Evolutionary conservation across 2,329 filamentous ascomycete genomes (phyloP).

Genomic region (Xylariaceae sp.): DNA sequence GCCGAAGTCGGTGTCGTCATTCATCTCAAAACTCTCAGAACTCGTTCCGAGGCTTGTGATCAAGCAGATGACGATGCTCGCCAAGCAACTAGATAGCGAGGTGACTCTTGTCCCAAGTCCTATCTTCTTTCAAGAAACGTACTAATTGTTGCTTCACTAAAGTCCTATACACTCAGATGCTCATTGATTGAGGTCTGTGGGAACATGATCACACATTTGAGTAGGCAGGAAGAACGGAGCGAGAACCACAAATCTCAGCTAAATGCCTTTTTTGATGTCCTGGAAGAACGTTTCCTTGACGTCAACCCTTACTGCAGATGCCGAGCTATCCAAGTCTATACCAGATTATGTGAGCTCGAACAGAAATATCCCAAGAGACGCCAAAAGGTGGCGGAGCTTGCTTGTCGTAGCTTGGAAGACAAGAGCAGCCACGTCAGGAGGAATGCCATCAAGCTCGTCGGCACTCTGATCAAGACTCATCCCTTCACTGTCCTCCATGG

Average conservation of each 20-base stretch:
- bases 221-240: slow-evolving; percentile 82
- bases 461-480: slow-evolving; percentile 85
- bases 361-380: slow-evolving; percentile 92
- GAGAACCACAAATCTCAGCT: slow-evolving; percentile 95
- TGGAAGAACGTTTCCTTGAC: slow-evolving; percentile 94
- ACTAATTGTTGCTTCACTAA: not conserved
- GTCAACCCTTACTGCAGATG: slow-evolving; percentile 95
- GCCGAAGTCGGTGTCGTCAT: slow-evolving; percentile 92
- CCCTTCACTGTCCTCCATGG: slow-evolving; percentile 91
- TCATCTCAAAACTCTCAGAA: slow-evolving; percentile 90
- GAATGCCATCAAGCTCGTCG: slow-evolving; percentile 90
- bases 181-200: slow-evolving; percentile 96
- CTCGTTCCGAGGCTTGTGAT: slow-evolving; percentile 87
- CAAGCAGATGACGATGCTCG: slow-evolving; percentile 93
- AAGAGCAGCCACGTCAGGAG: slow-evolving; percentile 96
- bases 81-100: slow-evolving; percentile 94
- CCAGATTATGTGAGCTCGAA: slow-evolving; percentile 88
- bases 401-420: slow-evolving; percentile 86
- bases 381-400: slow-evolving; percentile 81
- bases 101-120: slow-evolving; percentile 36
- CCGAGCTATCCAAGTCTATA: slow-evolving; percentile 87
- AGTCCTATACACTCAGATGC: slow-evolving; percentile 90
- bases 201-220: slow-evolving; percentile 87
- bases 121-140: not conserved
- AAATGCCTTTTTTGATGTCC: slow-evolving; percentile 92